Evolutionary conservation across 306 rosid species (phyloP).

Genomic region (Lablab purpureus): DNA sequence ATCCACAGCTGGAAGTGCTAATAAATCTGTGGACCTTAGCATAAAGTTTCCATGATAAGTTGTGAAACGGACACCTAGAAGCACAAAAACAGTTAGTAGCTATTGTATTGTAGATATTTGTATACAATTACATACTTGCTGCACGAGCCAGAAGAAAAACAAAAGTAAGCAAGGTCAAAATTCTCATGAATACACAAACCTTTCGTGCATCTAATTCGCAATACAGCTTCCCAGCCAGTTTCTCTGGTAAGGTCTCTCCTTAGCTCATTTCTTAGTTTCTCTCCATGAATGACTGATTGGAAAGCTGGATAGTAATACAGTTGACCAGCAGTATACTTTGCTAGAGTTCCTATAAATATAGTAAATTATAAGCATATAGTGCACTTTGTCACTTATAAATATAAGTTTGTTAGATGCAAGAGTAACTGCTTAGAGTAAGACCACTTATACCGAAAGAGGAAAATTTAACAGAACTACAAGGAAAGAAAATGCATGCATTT

Average conservation of each 20-base stretch:
- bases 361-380: conserved; percentile 37
- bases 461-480: conserved; percentile 11
- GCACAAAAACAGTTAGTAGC: conserved; percentile 47
- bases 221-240: conserved; percentile 99
- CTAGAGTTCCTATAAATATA: conserved; percentile 80
- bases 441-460: background rate
- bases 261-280: conserved; percentile 87
- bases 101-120: background rate
- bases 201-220: conserved; percentile 96
- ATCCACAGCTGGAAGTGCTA: conserved; percentile 99
- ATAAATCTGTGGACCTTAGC: conserved; percentile 94
- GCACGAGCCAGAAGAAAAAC: conserved; percentile 5
- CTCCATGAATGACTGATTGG: conserved; percentile 85
- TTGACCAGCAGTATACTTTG: conserved; percentile 97
- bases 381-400: conserved; percentile 4
- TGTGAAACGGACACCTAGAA: conserved; percentile 89
- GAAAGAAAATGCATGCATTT: background rate
- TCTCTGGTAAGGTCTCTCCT: conserved; percentile 96
- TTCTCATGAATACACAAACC: conserved; percentile 57
- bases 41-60: conserved; percentile 95
- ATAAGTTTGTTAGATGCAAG: conserved; percentile 28
- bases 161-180: conserved; percentile 11
- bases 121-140: background rate
- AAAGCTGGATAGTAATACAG: conserved; percentile 85
- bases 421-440: conserved; percentile 13